Evolutionary conservation across 371 early-diverging fungal species (phyloP), one percentile per base, ranked within the genome.

Genomic region (Mucor sp.): DNA sequence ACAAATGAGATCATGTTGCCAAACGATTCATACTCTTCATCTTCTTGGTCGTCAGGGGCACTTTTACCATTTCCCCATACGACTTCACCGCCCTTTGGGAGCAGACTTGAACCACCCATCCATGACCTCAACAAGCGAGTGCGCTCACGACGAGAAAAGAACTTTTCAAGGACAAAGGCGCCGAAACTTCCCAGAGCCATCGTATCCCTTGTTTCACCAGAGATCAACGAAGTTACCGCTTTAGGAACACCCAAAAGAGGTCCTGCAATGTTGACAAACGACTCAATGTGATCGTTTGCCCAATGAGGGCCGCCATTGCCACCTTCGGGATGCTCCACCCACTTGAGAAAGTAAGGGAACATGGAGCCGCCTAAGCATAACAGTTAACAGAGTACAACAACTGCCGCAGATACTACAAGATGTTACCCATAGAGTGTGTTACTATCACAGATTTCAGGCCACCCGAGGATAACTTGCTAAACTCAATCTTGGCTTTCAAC

Each of bases 211-310:
- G 90, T 92, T 77, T 98, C 98, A 70, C 91, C 93, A 6, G 91
- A 90, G 4, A 94, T 79, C 61, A 94, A 70, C 30, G 89, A 87
- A 1, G 93, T 85, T 17, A 93, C 58, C 4, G 94, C 90, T 74
- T 97, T 97, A 17, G 97, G 94, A 6, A 92, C 92, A 17, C 98
- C 98, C 32, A 97, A 76, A 76, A 94, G 76, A 3, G 98, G 92
- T 2, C 95, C 96, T 1, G 92, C 96, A 74, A 97, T 93, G 65
- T 93, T 92, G 55, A 95, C 90, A 74, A 94, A 87, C 0, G 91
- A 77, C 55, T 94, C 89, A 53, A 98, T 88, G 66, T 97, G 90
- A 37, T 90, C 76, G 39, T 93, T 88, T 8, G 90, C 89, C 98
- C 98, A 97, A 23, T 69, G 69, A 1, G 80, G 65, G 5, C 95